phyloP scores from a whole-genome alignment of 441 rosid genomes.

The Erysimum pusillum region DNA sequence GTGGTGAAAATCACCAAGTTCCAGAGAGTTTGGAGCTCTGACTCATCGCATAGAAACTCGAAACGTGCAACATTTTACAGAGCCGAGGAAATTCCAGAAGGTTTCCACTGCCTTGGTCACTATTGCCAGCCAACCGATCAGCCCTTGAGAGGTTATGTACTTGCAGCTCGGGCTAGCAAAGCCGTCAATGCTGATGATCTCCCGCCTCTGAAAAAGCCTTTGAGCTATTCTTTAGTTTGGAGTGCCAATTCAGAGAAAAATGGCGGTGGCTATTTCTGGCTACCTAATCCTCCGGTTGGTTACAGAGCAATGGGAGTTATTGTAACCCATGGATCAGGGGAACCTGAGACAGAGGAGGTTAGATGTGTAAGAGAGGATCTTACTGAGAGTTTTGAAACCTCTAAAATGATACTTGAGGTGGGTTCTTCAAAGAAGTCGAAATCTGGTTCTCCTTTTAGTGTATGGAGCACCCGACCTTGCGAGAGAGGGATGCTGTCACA shows the following conservation, averaged over 20 bases:
- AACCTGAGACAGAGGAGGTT: constrained; percentile 62
- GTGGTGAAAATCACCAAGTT: constrained; percentile 61
- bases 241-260: constrained; percentile 50
- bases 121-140: constrained; percentile 64
- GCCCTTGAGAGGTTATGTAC: constrained; percentile 66
- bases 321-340: constrained; percentile 52
- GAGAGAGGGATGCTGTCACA: constrained; percentile 60
- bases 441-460: constrained; percentile 49
- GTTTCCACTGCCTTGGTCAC: constrained; percentile 67
- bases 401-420: constrained; percentile 51
- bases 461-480: constrained; percentile 66
- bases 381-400: constrained; percentile 66
- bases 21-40: constrained; percentile 62
- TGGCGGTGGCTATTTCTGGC: constrained; percentile 64
- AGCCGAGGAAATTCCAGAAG: constrained; percentile 70
- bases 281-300: constrained; percentile 69
- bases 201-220: constrained; percentile 62
- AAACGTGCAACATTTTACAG: constrained; percentile 63
- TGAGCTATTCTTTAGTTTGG: constrained; percentile 60
- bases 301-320: constrained; percentile 71
- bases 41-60: constrained; percentile 47
- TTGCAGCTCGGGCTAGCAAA: constrained; percentile 51
- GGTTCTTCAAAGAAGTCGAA: constrained; percentile 46
- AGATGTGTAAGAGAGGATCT: constrained; percentile 74
- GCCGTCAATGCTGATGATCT: constrained; percentile 31